phyloP scores from a whole-genome alignment of 2,329 filamentous ascomycete species.

The Neofusicoccum umdonicola region DNA sequence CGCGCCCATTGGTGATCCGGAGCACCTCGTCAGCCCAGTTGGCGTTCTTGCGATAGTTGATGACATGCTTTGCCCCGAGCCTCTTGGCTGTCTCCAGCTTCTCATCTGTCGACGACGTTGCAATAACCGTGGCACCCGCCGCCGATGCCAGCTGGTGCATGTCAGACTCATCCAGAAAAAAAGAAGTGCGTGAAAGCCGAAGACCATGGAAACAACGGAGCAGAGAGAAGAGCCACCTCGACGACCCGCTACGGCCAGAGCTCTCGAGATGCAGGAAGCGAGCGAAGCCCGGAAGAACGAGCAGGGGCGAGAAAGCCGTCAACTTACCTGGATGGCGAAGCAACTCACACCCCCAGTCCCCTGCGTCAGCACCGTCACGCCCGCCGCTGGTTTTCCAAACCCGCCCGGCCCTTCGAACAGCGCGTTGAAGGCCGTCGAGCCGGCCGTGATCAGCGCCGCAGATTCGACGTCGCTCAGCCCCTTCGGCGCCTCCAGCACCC shows the following conservation, averaged over 20 bases:
- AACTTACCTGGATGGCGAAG: slow-evolving; percentile 18
- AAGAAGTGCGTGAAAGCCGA: not conserved
- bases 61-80: slow-evolving; percentile 44
- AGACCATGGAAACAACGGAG: slow-evolving; percentile 21
- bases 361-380: slow-evolving; percentile 35
- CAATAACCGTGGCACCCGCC: slow-evolving; percentile 45
- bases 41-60: slow-evolving; percentile 51
- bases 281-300: no score
- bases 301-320: no score
- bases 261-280: no score
- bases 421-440: slow-evolving; percentile 50
- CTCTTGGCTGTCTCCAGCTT: slow-evolving; percentile 44
- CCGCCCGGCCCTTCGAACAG: slow-evolving; percentile 39
- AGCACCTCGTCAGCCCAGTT: slow-evolving; percentile 49
- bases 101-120: slow-evolving; percentile 51
- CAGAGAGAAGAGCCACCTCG: not conserved
- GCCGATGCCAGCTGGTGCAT: slow-evolving; percentile 43
- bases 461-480: slow-evolving; percentile 37
- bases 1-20: slow-evolving; percentile 42
- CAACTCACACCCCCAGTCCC: slow-evolving; percentile 24
- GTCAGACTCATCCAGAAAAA: not conserved
- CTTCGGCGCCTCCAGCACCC: slow-evolving; percentile 41
- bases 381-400: slow-evolving; percentile 30
- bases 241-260: no score
- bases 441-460: slow-evolving; percentile 44